Evolutionary conservation across 805 yeast species (phyloP), one percentile per base, ranked within the genome.

Genomic region (Suhomyces canberraensis): DNA sequence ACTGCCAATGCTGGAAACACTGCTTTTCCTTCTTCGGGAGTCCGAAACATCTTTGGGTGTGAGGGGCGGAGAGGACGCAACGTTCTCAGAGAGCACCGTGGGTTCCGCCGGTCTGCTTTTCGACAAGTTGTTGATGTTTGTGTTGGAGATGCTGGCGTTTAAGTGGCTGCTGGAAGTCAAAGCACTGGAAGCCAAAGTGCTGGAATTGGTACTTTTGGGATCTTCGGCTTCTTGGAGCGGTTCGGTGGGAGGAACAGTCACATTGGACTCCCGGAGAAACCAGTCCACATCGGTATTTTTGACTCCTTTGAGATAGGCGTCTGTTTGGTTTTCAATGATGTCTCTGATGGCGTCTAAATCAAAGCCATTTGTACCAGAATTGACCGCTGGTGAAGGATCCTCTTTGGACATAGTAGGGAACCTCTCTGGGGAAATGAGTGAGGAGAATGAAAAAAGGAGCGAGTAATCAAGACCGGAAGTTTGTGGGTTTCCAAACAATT

Each of bases 251-350:
- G 45, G 39, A 17, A 58, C 41, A 35, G 53, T 61, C n/a, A 39
- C 40, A 16, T 22, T 33, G 17, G 63, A 40, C 41, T 65, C 72
- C 40, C 78, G 56, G 15, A 75, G 56, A 39, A 75, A 65, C 80
- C 80, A 75, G 47, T 73, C 76, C 16, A 75, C 69, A 40, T 75
- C 78, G 16, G 58, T 56, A 36, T 61, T 64, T 21, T 61, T 55
- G 21, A 71, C 64, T 4, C 69, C 73, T 13, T 48, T 46, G 14
- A 49, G 36, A 24, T 47, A 48, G 9, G 35, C 35, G 31, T 39
- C 44, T 7, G 45, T 45, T 25, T 52, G 52, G 20, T 52, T 46
- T 25, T 56, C 60, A 14, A 56, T 43, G 8, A 58, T 44, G 21
- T 45, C 51, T 25, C 53, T 41, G 22, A 58, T 46, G 16, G 47